phyloP scores from a whole-genome alignment of 805 yeast species.

The Isabelozyma rhagii region DNA sequence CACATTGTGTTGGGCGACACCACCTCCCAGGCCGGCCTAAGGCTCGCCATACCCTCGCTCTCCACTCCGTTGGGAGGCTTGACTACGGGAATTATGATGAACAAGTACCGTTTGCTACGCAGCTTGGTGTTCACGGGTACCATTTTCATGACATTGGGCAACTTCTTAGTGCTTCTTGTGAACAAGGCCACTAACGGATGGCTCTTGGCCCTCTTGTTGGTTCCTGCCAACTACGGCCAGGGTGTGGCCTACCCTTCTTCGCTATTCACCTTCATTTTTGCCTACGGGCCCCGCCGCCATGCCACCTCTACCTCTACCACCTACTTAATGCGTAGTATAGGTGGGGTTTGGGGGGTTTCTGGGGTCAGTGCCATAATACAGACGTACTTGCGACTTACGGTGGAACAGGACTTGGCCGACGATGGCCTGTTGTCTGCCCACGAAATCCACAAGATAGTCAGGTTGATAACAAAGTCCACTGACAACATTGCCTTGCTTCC shows the following conservation, averaged over 20 bases:
- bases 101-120: constrained; percentile 21
- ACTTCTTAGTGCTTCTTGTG: constrained; percentile 21
- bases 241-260: constrained; percentile 37
- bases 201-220: constrained; percentile 21
- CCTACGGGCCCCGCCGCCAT: constrained; percentile 25
- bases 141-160: constrained; percentile 33
- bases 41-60: constrained; percentile 39
- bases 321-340: constrained; percentile 35
- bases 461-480: constrained; percentile 16
- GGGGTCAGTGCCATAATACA: constrained; percentile 19
- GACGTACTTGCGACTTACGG: constrained; percentile 8
- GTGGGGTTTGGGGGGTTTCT: constrained; percentile 41
- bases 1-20: constrained; percentile 41
- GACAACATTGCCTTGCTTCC: constrained; percentile 13
- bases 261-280: constrained; percentile 34
- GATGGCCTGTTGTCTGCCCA: constrained; percentile 5
- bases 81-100: constrained; percentile 36
- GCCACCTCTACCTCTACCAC: constrained; percentile 40
- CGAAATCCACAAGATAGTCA: constrained; percentile 15
- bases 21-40: constrained; percentile 37
- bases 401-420: constrained; percentile 10
- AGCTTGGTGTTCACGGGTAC: constrained; percentile 30
- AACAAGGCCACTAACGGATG: constrained; percentile 16
- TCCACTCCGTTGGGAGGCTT: constrained; percentile 44
- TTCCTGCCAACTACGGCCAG: constrained; percentile 38